Evolutionary conservation across 139 green algal genomes (phyloP), one percentile per base, ranked within the genome.

Genomic region (Asterochloris sp.): DNA sequence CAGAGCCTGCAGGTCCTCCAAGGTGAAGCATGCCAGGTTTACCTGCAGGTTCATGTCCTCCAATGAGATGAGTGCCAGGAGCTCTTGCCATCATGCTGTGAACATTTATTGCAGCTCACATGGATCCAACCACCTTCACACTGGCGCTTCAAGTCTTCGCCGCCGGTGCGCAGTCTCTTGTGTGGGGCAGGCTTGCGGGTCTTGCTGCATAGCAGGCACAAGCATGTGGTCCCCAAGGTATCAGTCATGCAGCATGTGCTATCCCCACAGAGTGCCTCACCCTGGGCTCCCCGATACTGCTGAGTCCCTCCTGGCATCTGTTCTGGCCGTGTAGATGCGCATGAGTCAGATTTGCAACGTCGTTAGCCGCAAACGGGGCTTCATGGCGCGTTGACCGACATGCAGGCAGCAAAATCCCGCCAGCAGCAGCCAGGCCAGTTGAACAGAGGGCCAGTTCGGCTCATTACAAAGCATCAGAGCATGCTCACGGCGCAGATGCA

Each of bases 71-170:
- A 23, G 26, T 15, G 10, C 38, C 23, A 13, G 69, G 38, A 76
- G 23, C 11, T 24, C 15, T 11, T 26, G 9, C 12, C 26, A n/a
- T 24, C 28, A 24, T 62, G 73, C 73, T 77, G 73, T 19, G 26
- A 23, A 21, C 1, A 62, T 19, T 12, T 13, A 0, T 28, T 16
- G 14, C 19, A 67, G 15, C 76, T 24, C n/a, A 80, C 76, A 28
- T 80, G 38, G 76, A 80, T n/a, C 76, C 76, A 80, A 62, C 76
- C 76, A 60, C 60, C n/a, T 24, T 80, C 76, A 47, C 67, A n/a
- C 23, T 80, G 76, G 76, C 68, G 67, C 60, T 80, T 61, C 47
- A 80, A 17, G 23, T 80, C 76, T 23, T 80, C 76, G 26, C 76
- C 76, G 12, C 60, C 68, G 12, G 60, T 80, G 60, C 76, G 67